Conservation (phyloP, 805 yeast species). For the Spathaspora arborariae region DNA sequence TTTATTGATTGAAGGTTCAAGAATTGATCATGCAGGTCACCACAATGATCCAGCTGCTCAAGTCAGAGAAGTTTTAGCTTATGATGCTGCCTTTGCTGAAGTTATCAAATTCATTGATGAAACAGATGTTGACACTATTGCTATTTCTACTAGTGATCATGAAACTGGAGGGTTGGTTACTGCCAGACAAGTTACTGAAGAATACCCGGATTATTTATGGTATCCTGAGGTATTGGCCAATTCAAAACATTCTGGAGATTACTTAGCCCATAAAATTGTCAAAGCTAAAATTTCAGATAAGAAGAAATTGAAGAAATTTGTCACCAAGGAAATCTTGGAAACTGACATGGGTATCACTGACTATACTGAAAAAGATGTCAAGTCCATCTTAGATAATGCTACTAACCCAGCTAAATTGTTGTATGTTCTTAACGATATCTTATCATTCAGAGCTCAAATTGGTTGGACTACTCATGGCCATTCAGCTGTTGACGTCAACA, state of each 20-base stretch:
- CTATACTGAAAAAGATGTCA: conserved; percentile 49
- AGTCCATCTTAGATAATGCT: conserved; percentile 14
- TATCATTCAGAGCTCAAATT: conserved; percentile 77
- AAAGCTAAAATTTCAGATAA: conserved; percentile 19
- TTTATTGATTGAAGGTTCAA: conserved; percentile 82
- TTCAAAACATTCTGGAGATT: conserved; percentile 78
- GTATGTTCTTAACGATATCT: conserved; percentile 61
- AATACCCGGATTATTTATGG: conserved; percentile 87
- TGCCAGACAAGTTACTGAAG: conserved; percentile 66
- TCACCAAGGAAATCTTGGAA: conserved; percentile 52
- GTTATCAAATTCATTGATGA: conserved; percentile 67
- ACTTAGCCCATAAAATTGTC: conserved; percentile 45
- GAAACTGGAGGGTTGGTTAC: conserved; percentile 95
- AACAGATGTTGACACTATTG: conserved; percentile 70
- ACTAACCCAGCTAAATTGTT: conserved; percentile 35
- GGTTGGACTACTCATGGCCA: conserved; percentile 99
- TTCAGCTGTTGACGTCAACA: conserved; percentile 92
- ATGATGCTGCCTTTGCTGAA: conserved; percentile 74
- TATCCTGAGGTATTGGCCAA: conserved; percentile 70
- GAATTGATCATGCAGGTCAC: conserved; percentile 96
- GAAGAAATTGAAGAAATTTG: conserved; percentile 35
- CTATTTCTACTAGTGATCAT: conserved; percentile 86
- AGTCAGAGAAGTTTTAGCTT: conserved; percentile 85
- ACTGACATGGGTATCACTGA: conserved; percentile 66
- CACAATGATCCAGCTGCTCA: conserved; percentile 93